These are phyloP conservation scores for Ogataea polymorpha DNA, from an alignment of 805 yeast genomes.

Conservation along the genomic window DNA sequence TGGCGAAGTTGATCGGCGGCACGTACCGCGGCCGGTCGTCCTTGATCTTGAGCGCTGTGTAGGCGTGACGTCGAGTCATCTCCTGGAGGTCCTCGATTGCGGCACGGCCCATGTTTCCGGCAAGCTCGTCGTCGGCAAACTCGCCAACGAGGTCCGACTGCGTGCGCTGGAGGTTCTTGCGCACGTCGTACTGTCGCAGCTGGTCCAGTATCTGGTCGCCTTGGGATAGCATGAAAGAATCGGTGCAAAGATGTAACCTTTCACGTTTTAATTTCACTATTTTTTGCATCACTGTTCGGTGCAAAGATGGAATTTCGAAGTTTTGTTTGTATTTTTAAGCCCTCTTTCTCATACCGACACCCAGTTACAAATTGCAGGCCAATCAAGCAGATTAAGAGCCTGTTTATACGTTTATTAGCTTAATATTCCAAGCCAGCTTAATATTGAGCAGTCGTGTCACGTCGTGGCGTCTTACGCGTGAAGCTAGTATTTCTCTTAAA, in stretches of 20 bases:
- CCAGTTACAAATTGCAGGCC: neutral
- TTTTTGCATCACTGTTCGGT: neutral
- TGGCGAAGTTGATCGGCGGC: constrained; percentile 89
- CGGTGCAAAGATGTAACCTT: constrained; percentile 5
- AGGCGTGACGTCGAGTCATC: constrained; percentile 17
- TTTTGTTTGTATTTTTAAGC: constrained; percentile 8
- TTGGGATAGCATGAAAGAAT: constrained; percentile 28
- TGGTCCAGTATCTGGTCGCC: constrained; percentile 35
- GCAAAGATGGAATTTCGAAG: constrained; percentile 4
- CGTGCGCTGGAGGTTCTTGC: constrained; percentile 23
- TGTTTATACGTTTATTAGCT: neutral
- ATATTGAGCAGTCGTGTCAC: neutral
- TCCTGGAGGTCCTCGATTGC: neutral
- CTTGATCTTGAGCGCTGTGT: constrained; percentile 33
- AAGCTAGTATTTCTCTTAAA: neutral
- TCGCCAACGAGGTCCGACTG: constrained; percentile 12
- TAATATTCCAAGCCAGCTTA: neutral
- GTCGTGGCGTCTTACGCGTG: constrained; percentile 2
- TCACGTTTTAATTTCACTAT: too few species aligned
- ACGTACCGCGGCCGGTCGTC: constrained; percentile 44
- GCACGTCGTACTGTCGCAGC: constrained; percentile 32
- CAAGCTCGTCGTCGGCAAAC: neutral
- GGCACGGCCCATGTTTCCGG: neutral
- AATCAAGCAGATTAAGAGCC: neutral
- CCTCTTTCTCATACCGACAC: neutral